Base-by-base conservation (phyloP, 2,329 filamentous ascomycete genomes). In the Ceratocystiopsis sp. region DNA sequence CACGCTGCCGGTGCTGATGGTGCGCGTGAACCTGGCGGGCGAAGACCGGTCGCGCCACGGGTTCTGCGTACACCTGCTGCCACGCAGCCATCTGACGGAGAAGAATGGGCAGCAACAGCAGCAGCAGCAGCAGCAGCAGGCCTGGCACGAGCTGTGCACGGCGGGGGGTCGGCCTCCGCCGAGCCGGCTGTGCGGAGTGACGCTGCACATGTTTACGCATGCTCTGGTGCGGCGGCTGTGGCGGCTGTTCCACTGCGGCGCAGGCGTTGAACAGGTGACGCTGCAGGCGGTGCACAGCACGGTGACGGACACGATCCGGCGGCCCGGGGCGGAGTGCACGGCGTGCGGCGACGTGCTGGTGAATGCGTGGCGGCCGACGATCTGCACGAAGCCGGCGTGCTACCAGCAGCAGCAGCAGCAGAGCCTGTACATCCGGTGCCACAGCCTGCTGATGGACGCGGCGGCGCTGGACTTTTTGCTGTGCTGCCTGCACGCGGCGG, bases 41-140 rank as follows among this genome's bases (percentile, higher is more conserved):
- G 38, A 29, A 13, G 40, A 44, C 8, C 9, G 19, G 3, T 10
- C 12, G n/a, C 41, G 14, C 17, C 41, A 32, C 34, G 49, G 48
- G n/a, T 54, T 53, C 45, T 54, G 52, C 38, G 37, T 53, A 4
- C 52, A 54, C 41, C 40, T 50, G 14, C 41, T 44, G 35, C 45
- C 48, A 8, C 44, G 46, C 42, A 49, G 19, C 41, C 49, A 6
- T 35, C 37, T 3, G 39, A 29, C 35, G 41, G 41, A 6, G 17
- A 25, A 5, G 43, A 25, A 21, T 10, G 35, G 47, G 12, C 40
- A 38, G 17, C 37, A 35, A 14, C 38, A 41, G 34, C 32, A 40
- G 36, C 42, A 44, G 16, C 41, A 43, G 12, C 40, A 39, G 17
- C 37, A 35, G n/a, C 38, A 41, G 34, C 32, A 42, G 36, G 40